Evolutionary conservation across 768 basidiomycete genomes (phyloP), one percentile per base, ranked within the genome.

Genomic region (Leccinum pellstonianum): DNA sequence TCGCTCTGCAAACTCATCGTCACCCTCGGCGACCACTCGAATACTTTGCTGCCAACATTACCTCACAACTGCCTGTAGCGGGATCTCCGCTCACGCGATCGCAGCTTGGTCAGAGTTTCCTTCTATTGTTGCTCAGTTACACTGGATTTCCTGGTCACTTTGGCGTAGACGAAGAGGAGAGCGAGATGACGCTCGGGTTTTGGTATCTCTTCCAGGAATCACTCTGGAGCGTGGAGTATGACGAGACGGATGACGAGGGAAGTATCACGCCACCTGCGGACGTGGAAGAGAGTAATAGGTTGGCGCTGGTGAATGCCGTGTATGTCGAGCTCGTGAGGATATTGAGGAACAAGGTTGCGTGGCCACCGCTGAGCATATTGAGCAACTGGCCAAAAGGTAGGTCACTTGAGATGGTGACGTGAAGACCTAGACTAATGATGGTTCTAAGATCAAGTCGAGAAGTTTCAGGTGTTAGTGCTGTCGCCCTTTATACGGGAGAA

Each of bases 171-270:
- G 95, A 95, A 70, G 90, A 92, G 54, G 87, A 91, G 68, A 94
- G 91, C 66, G 93, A 95, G 73, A 82, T 88, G 79, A 90, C 90
- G 3, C 81, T 96, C 3, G 85, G 85, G 1, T 95, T 95, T 66
- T 96, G 95, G 90, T 95, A 93, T 63, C 77, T 92, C 41, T 83
- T 96, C 57, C 94, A 96, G 72, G 95, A 98, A 69, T 85, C 91
- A 1, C 71, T 93, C 25, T 93, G 91, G 91, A 80, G 77, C 37
- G 80, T 80, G 12, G 86, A 88, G 55, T 86, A 79, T 58, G 82
- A 82, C 53, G 66, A 68, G 10, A 65, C 46, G 31, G 79, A 77
- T 10, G 75, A 72, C 1, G 70, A 67, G 35, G 65, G 64, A 11
- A 68, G 68, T 8, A 61, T 58, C n/a, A 54, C 58, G n/a, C 64